Evolutionary conservation across 2,329 filamentous ascomycete species (phyloP).

Genomic region (Paraphaeosphaeria sporulosa): DNA sequence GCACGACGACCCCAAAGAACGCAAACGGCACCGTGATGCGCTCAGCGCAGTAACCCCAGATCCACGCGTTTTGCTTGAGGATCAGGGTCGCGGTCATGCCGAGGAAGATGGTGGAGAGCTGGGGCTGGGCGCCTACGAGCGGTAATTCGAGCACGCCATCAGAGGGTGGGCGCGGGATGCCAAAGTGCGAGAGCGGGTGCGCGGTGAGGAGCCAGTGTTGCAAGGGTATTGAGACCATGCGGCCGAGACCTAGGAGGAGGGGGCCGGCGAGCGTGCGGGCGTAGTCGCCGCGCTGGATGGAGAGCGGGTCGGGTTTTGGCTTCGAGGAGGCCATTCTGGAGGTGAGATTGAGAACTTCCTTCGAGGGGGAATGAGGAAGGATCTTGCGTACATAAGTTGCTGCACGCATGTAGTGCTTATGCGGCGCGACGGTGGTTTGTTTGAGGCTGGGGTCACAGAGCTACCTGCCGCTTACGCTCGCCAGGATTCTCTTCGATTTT

Average conservation of each 20-base stretch:
- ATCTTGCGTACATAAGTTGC: no score
- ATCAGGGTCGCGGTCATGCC: constrained; percentile 5
- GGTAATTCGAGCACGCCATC: neutral
- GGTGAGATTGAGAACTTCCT: neutral
- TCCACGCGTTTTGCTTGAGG: constrained; percentile 11
- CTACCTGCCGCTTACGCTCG: no score
- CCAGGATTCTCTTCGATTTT: no score
- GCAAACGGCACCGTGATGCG: constrained; percentile 5
- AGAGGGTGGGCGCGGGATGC: constrained; percentile 5
- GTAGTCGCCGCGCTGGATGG: constrained; percentile 10
- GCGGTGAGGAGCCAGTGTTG: constrained; percentile 6
- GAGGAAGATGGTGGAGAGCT: constrained; percentile 6
- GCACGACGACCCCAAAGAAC: constrained; percentile 2
- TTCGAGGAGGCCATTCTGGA: neutral
- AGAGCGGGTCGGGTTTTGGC: constrained; percentile 1
- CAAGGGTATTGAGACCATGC: neutral
- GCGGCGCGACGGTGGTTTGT: no score
- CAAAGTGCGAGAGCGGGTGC: constrained; percentile 6
- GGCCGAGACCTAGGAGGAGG: neutral
- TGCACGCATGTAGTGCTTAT: no score
- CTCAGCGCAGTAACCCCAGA: constrained; percentile 12
- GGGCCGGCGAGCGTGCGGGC: constrained; percentile 9
- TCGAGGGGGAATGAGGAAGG: neutral
- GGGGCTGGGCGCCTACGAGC: constrained; percentile 1
- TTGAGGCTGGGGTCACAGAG: no score